Evolutionary conservation across 148 eudicot species (phyloP).

Genomic region (Diospyros kaki): DNA sequence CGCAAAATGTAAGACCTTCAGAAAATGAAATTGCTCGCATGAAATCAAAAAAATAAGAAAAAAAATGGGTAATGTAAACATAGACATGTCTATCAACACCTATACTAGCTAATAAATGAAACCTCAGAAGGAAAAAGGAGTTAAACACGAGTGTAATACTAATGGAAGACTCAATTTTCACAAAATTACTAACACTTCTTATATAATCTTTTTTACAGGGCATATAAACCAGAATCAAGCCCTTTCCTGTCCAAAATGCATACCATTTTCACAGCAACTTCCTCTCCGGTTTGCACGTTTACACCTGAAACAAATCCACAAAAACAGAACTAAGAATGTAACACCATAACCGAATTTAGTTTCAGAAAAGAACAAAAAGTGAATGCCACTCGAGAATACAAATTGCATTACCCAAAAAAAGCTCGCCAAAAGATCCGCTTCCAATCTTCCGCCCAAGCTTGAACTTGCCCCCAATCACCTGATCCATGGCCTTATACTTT

Average conservation of each 20-base stretch:
- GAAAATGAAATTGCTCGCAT: not conserved
- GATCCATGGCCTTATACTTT: conserved; percentile 34
- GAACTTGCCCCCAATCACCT: conserved; percentile 63
- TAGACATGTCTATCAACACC: not conserved
- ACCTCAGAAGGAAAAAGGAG: not conserved
- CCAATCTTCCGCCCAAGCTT: conserved; percentile 68
- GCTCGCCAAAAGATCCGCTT: conserved; percentile 72
- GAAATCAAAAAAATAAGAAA: not conserved
- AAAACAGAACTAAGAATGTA: not conserved
- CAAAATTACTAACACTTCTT: not conserved
- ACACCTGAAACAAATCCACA: conserved; percentile 43
- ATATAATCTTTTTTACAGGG: not conserved
- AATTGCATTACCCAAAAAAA: conserved; percentile 46
- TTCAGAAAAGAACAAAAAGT: not conserved
- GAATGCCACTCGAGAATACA: not conserved
- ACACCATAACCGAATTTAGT: not conserved
- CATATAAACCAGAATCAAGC: conserved; percentile 3
- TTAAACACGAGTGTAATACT: not conserved
- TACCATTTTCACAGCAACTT: conserved; percentile 91
- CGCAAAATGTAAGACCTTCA: not conserved
- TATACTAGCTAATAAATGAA: not conserved
- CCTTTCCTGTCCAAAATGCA: conserved; percentile 19
- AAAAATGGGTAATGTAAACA: not conserved
- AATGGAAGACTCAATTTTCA: not conserved
- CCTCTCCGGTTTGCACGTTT: conserved; percentile 80